These are phyloP conservation scores for Chlorociboria aeruginascens DNA, from an alignment of 495 filamentous ascomycete genomes.

Conservation along the genomic window DNA sequence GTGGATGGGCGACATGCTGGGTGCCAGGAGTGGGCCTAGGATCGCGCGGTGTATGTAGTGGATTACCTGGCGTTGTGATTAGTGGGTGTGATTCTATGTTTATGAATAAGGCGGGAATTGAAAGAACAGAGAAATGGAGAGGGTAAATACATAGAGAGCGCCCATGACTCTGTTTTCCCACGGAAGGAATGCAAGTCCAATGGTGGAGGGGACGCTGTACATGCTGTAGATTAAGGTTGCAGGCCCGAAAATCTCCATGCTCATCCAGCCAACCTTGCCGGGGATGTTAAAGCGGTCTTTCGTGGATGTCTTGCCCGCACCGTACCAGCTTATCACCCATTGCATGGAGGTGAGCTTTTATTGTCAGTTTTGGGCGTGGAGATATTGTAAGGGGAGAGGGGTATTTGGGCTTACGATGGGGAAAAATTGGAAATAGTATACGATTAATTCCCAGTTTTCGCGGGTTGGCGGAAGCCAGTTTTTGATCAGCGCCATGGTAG, in stretches of 20 bases:
- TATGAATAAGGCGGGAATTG: constrained; percentile 4
- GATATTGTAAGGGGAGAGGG: background rate
- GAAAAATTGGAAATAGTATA: constrained; percentile 15
- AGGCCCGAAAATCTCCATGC: constrained; percentile 76
- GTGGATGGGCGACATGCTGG: constrained; percentile 84
- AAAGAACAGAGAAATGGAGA: constrained; percentile 15
- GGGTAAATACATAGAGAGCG: constrained; percentile 39
- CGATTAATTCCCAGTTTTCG: constrained; percentile 15
- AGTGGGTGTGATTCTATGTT: constrained; percentile 2
- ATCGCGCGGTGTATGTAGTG: constrained; percentile 89
- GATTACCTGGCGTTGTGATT: constrained; percentile 26
- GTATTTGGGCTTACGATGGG: constrained; percentile 11
- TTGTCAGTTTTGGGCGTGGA: background rate
- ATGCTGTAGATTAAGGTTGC: constrained; percentile 68
- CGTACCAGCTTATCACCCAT: constrained; percentile 47
- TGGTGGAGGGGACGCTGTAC: constrained; percentile 43
- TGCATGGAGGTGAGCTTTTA: constrained; percentile 25
- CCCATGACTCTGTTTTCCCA: constrained; percentile 58
- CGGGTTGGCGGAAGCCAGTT: constrained; percentile 16
- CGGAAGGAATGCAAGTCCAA: constrained; percentile 41
- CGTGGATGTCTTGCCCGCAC: constrained; percentile 78
- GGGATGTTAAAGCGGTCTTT: constrained; percentile 66
- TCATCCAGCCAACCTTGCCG: constrained; percentile 75
- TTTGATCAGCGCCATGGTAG: constrained; percentile 10
- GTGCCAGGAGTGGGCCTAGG: constrained; percentile 68